Conservation (phyloP, 2,329 filamentous ascomycete species). For the Malbranchea zuffiana region DNA sequence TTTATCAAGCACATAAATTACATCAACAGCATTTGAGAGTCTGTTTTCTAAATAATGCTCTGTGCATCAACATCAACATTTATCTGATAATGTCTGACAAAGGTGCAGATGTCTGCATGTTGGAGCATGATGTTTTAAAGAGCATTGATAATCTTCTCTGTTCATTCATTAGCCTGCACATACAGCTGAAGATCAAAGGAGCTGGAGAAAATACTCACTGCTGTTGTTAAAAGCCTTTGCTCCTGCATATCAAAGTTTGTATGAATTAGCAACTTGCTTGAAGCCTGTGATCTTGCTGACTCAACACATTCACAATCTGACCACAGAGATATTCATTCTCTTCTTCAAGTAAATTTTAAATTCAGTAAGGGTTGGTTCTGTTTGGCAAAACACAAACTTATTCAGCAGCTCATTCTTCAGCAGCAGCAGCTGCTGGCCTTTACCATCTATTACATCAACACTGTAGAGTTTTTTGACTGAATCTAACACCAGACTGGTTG, state of each 20-base stretch:
- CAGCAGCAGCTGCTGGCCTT: slow-evolving; percentile 25
- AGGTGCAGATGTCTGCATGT: too few relatives aligned
- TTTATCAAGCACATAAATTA: too few relatives aligned
- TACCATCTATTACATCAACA: slow-evolving; percentile 24
- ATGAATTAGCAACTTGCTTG: not conserved
- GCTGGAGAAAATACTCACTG: too few relatives aligned
- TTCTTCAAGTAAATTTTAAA: slow-evolving; percentile 22
- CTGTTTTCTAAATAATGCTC: too few relatives aligned
- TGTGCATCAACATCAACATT: too few relatives aligned
- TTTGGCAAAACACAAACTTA: slow-evolving; percentile 24
- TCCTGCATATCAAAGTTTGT: not conserved
- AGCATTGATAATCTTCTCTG: too few relatives aligned
- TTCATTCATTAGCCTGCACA: slow-evolving; percentile 18
- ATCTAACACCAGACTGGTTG: slow-evolving; percentile 17
- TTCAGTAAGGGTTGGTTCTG: too few relatives aligned
- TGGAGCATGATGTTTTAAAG: too few relatives aligned
- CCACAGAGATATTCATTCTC: slow-evolving; percentile 15
- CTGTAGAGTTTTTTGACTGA: slow-evolving; percentile 27
- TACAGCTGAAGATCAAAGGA: not conserved
- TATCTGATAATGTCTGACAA: too few relatives aligned
- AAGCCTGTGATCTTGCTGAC: slow-evolving; percentile 5
- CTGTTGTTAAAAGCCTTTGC: slow-evolving; percentile 2
- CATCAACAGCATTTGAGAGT: too few relatives aligned
- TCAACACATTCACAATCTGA: slow-evolving; percentile 2
- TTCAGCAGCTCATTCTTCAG: slow-evolving; percentile 25